These are phyloP conservation scores for Endogone sp. DNA, from an alignment of 192 early-diverging fungal genomes.

Conservation along the genomic window DNA sequence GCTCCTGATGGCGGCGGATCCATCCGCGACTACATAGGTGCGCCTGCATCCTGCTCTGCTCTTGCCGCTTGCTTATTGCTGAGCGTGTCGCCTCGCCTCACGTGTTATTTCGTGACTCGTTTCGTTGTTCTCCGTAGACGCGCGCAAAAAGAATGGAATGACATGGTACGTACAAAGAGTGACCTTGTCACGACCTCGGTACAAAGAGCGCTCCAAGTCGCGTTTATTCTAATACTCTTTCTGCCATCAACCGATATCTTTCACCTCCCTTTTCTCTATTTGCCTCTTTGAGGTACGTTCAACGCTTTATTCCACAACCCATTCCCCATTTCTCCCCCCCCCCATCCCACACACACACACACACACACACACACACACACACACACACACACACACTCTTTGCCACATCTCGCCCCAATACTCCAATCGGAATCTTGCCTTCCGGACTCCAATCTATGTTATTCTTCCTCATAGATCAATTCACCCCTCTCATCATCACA, in stretches of 20 bases:
- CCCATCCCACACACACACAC: neutral
- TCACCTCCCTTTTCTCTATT: neutral
- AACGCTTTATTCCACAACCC: neutral
- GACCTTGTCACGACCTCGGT: neutral
- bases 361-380: neutral
- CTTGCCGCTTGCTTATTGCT: too few species aligned
- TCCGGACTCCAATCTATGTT: too few species aligned
- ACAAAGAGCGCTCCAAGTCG: too few species aligned
- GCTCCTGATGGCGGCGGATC: neutral
- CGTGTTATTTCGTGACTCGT: too few species aligned
- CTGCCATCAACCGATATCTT: too few species aligned
- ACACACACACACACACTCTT: too few species aligned
- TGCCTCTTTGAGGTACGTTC: neutral
- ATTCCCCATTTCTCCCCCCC: neutral
- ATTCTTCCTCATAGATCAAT: neutral
- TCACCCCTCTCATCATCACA: too few species aligned
- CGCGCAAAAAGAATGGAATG: constrained; percentile 19
- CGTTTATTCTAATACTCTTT: neutral
- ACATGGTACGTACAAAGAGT: constrained; percentile 9
- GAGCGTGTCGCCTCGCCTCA: too few species aligned
- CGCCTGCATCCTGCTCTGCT: neutral
- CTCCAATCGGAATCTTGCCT: too few species aligned
- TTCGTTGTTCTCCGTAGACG: constrained; percentile 6
- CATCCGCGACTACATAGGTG: constrained; percentile 21
- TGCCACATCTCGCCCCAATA: too few species aligned